Conservation (phyloP, 1,284 basidiomycete species). For the Cutaneotrichosporon sp. region DNA sequence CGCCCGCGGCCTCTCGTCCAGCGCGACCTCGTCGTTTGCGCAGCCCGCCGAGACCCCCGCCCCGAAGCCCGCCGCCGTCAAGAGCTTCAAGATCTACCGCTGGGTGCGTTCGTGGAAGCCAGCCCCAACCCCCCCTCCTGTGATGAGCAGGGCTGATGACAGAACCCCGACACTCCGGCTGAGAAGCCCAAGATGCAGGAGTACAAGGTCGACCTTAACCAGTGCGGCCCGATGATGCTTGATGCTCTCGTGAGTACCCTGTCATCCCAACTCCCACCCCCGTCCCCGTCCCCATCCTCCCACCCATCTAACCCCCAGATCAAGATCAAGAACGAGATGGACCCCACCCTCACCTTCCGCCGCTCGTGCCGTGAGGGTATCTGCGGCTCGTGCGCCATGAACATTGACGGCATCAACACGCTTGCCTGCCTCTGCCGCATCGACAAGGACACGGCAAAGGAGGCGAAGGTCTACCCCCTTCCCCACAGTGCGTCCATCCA, state of each 20-base stretch:
- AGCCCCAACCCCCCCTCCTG: too few species aligned
- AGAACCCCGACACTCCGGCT: constrained; percentile 94
- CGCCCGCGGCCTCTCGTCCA: constrained; percentile 38
- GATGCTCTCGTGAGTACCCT: constrained; percentile 54
- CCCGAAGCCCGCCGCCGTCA: constrained; percentile 57
- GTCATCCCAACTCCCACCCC: not conserved
- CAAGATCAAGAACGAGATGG: constrained; percentile 98
- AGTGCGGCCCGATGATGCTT: constrained; percentile 91
- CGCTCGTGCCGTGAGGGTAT: constrained; percentile 97
- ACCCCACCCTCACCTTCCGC: constrained; percentile 94
- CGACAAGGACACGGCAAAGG: constrained; percentile 69
- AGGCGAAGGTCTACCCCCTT: constrained; percentile 94
- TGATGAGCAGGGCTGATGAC: constrained; percentile 38
- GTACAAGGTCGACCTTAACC: constrained; percentile 89
- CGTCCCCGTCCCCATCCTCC: too few species aligned
- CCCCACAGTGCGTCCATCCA: constrained; percentile 76
- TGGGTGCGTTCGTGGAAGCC: constrained; percentile 63
- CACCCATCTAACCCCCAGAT: constrained; percentile 60
- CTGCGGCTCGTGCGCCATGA: constrained; percentile 98
- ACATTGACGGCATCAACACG: constrained; percentile 97
- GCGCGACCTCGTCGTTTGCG: constrained; percentile 35
- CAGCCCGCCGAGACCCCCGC: constrained; percentile 30
- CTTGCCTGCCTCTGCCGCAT: constrained; percentile 96
- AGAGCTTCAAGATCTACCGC: constrained; percentile 95
- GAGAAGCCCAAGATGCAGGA: constrained; percentile 89